Evolutionary conservation across 306 rosid genomes (phyloP).

Genomic region (Datisca glomerata): DNA sequence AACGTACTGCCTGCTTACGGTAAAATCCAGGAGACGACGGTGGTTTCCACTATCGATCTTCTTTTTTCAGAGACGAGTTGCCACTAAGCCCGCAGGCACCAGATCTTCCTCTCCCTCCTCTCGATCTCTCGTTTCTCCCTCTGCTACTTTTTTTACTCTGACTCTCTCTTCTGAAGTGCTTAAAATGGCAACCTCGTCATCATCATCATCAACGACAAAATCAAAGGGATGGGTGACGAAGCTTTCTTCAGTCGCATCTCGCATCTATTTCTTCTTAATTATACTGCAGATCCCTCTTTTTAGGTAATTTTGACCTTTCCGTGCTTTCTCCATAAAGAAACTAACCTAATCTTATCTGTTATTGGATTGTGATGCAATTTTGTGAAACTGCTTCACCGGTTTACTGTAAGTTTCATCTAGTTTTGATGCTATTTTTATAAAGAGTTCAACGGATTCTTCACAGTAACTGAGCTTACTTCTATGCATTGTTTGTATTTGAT

Average conservation of each 20-base stretch:
- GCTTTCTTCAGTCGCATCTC: constrained; percentile 38
- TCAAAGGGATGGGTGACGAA: constrained; percentile 42
- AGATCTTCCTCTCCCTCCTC: constrained; percentile 9
- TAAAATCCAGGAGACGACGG: neutral
- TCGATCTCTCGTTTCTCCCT: neutral
- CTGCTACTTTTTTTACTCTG: neutral
- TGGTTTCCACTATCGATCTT: neutral
- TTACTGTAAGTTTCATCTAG: too few relatives aligned
- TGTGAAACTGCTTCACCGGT: too few relatives aligned
- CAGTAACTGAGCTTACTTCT: too few relatives aligned
- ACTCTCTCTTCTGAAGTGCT: neutral
- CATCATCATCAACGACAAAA: constrained; percentile 24
- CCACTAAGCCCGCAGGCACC: constrained; percentile 8
- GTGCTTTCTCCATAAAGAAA: neutral
- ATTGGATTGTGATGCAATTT: too few relatives aligned
- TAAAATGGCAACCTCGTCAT: constrained; percentile 32
- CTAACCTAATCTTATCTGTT: too few relatives aligned
- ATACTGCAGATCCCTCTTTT: constrained; percentile 89
- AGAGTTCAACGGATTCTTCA: too few relatives aligned
- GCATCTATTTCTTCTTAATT: constrained; percentile 62
- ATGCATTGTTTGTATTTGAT: too few relatives aligned
- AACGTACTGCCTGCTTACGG: too few relatives aligned
- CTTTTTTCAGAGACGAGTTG: neutral
- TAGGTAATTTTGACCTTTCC: too few relatives aligned
- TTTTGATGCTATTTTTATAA: too few relatives aligned